A percentile compares a stretch with the other conserved stretches of the same genome.
Evolutionary conservation across 1,284 basidiomycete species (phyloP).

Genomic region (Mycosarcoma maydis): DNA sequence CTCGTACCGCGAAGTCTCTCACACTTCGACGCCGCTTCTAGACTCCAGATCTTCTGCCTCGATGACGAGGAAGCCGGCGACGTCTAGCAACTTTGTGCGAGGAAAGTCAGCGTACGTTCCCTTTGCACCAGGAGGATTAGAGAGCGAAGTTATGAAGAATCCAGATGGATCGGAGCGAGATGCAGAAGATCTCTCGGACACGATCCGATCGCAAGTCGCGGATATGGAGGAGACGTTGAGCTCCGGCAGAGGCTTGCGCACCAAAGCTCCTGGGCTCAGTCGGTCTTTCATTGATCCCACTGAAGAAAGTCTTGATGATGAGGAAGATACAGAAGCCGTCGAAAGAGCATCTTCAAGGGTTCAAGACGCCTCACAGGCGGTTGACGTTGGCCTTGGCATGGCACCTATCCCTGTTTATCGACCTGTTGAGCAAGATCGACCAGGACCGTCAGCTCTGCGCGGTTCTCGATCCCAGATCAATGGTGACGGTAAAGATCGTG

Average conservation of each 20-base stretch:
- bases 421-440: slow-evolving; percentile 29
- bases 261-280: slow-evolving; percentile 37
- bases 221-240: slow-evolving; percentile 47
- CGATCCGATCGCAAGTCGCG: slow-evolving; percentile 24
- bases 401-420: slow-evolving; percentile 46
- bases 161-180: slow-evolving; percentile 15
- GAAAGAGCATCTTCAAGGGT: too few species aligned
- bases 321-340: slow-evolving; percentile 47
- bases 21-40: slow-evolving; percentile 28
- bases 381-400: slow-evolving; percentile 33
- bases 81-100: slow-evolving; percentile 81
- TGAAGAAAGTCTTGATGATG: slow-evolving; percentile 68
- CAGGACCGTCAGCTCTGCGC: slow-evolving; percentile 10
- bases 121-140: slow-evolving; percentile 48
- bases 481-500: slow-evolving; percentile 1
- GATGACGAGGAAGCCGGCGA: slow-evolving; percentile 80
- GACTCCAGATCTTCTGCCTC: slow-evolving; percentile 71
- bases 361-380: slow-evolving; percentile 16
- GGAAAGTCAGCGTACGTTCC: slow-evolving; percentile 92
- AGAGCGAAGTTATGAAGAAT: slow-evolving; percentile 47
- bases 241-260: slow-evolving; percentile 35
- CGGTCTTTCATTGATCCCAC: slow-evolving; percentile 56
- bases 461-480: slow-evolving; percentile 11
- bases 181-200: slow-evolving; percentile 17
- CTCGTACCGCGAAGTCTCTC: slow-evolving; percentile 52